These are phyloP conservation scores for Lecanosticta acicola DNA, from an alignment of 2,329 filamentous ascomycete species.

Conservation along the genomic window DNA sequence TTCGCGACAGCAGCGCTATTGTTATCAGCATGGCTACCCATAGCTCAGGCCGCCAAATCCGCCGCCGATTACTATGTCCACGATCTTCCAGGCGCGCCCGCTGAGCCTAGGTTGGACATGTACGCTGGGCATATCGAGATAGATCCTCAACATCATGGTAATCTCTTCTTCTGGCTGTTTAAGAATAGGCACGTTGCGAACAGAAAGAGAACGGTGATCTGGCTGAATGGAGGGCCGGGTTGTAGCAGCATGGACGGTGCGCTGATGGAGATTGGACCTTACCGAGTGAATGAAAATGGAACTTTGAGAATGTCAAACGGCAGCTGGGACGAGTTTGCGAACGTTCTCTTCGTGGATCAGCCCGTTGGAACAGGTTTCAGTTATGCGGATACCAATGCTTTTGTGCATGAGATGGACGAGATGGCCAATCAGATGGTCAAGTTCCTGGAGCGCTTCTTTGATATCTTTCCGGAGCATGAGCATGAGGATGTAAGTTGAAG, in stretches of 20 bases:
- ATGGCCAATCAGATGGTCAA: conserved; percentile 85
- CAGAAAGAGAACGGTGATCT: conserved; percentile 82
- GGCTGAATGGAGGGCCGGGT: conserved; percentile 94
- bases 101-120: conserved; percentile 78
- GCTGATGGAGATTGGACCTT: conserved; percentile 93
- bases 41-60: conserved; percentile 46
- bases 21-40: conserved; percentile 18
- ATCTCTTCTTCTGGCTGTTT: conserved; percentile 98
- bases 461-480: conserved; percentile 84
- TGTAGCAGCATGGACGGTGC: conserved; percentile 97
- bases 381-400: conserved; percentile 86
- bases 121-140: conserved; percentile 97
- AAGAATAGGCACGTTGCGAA: conserved; percentile 94
- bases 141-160: conserved; percentile 75
- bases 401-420: conserved; percentile 73
- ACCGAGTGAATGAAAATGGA: conserved; percentile 69
- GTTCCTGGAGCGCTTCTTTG: conserved; percentile 90
- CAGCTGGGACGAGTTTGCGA: conserved; percentile 98
- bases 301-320: conserved; percentile 77
- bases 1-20: conserved; percentile 12
- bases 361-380: conserved; percentile 95
- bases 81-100: conserved; percentile 74
- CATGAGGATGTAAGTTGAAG: conserved; percentile 71
- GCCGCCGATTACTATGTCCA: conserved; percentile 88
- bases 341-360: conserved; percentile 93